Percentiles rank a stretch among this genome's conserved stretches.
These are phyloP conservation scores for Rubia yunnanensis DNA, from an alignment of 257 asterid genomes.

Conservation along the genomic window DNA sequence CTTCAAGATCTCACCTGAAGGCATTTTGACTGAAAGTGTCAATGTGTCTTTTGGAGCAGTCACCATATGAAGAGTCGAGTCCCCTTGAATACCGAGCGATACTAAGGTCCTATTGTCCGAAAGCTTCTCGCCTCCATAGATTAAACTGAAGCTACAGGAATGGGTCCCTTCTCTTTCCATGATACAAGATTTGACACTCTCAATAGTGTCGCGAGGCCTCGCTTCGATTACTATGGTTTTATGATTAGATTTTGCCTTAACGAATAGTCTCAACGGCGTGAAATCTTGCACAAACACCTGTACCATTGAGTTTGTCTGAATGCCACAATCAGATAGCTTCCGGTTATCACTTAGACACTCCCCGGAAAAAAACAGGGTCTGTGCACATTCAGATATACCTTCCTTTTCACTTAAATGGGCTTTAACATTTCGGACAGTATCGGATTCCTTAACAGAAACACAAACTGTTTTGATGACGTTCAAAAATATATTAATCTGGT, in stretches of 20 bases:
- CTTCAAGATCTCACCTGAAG: constrained; percentile 8
- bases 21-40: constrained; percentile 14
- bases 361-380: constrained; percentile 10
- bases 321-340: constrained; percentile 13
- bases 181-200: constrained; percentile 12
- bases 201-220: constrained; percentile 14
- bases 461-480: constrained; percentile 16
- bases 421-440: constrained; percentile 17
- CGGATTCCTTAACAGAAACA: constrained; percentile 16
- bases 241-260: constrained; percentile 4
- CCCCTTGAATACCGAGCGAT: constrained; percentile 7
- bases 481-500: constrained; percentile 19
- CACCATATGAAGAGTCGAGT: constrained; percentile 20
- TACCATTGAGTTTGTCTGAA: constrained; percentile 16
- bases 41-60: constrained; percentile 2
- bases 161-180: constrained; percentile 7
- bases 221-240: constrained; percentile 11
- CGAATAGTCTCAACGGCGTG: background rate
- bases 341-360: constrained; percentile 9
- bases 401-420: constrained; percentile 17
- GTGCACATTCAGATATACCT: constrained; percentile 19
- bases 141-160: constrained; percentile 6
- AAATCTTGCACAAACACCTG: constrained; percentile 10
- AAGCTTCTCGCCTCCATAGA: constrained; percentile 14
- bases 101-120: constrained; percentile 17